phyloP scores from a whole-genome alignment of 2,329 filamentous ascomycete genomes.

The Arthrobotrys conoides region DNA sequence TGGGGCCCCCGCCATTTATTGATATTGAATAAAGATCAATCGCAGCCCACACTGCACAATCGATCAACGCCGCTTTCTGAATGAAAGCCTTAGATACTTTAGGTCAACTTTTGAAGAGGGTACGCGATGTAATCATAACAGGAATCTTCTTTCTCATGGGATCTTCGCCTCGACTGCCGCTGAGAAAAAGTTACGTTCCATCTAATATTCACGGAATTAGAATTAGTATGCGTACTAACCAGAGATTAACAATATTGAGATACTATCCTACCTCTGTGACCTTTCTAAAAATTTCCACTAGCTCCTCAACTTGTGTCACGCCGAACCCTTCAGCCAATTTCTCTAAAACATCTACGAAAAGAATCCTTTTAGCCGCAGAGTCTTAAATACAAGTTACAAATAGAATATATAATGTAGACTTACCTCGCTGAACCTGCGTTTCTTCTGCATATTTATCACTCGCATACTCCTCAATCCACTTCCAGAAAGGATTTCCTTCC shows the following conservation, averaged over 20 bases:
- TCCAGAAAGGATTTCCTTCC: slow-evolving; percentile 82
- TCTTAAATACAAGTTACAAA: too few relatives aligned
- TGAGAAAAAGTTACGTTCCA: slow-evolving; percentile 52
- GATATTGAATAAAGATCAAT: too few relatives aligned
- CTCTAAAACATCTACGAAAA: slow-evolving; percentile 76
- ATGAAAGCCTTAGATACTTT: too few relatives aligned
- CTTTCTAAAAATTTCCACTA: slow-evolving; percentile 86
- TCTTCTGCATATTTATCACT: slow-evolving; percentile 83
- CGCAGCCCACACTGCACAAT: too few relatives aligned
- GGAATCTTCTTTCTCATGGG: not conserved
- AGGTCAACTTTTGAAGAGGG: too few relatives aligned
- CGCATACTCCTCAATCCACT: slow-evolving; percentile 91
- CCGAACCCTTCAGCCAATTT: slow-evolving; percentile 80
- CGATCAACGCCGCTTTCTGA: too few relatives aligned
- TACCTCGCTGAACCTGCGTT: slow-evolving; percentile 76
- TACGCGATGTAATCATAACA: not conserved
- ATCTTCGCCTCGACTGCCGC: slow-evolving; percentile 27
- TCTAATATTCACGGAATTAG: slow-evolving; percentile 30
- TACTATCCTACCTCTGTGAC: slow-evolving; percentile 79
- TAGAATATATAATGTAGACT: slow-evolving; percentile 71
- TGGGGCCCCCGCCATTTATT: too few relatives aligned
- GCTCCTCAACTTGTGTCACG: slow-evolving; percentile 81
- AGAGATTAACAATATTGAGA: not conserved
- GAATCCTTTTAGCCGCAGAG: slow-evolving; percentile 69
- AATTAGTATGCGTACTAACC: not conserved